These are phyloP conservation scores for Jaapia argillacea DNA, from an alignment of 768 basidiomycete genomes.

Conservation along the genomic window DNA sequence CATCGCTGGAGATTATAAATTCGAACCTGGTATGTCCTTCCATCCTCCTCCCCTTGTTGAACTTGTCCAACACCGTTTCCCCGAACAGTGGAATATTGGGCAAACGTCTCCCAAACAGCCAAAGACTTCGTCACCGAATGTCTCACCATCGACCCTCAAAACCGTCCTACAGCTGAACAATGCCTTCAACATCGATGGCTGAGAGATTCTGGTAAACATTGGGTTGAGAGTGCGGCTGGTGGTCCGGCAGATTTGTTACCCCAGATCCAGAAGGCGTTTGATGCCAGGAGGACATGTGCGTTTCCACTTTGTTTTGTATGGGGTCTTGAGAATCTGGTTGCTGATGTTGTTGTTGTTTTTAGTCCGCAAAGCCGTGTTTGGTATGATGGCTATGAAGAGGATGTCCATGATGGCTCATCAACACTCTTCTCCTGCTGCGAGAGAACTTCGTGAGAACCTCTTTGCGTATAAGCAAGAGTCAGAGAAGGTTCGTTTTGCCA, in stretches of 20 bases:
- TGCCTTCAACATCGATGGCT: slow-evolving; percentile 79
- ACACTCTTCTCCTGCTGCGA: slow-evolving; percentile 30
- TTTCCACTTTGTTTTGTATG: slow-evolving; percentile 9
- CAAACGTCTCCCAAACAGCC: slow-evolving; percentile 72
- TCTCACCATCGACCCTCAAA: slow-evolving; percentile 72
- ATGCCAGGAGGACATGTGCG: slow-evolving; percentile 81
- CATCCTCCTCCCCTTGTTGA: no score
- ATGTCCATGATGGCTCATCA: slow-evolving; percentile 50
- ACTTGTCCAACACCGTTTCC: no score
- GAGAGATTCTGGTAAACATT: slow-evolving; percentile 56
- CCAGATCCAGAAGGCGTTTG: slow-evolving; percentile 81
- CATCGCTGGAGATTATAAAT: slow-evolving; percentile 86
- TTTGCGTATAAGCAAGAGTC: slow-evolving; percentile 74
- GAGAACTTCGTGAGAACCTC: slow-evolving; percentile 47
- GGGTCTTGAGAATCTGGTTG: no score
- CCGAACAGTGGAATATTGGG: slow-evolving; percentile 72
- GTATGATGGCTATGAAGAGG: slow-evolving; percentile 78
- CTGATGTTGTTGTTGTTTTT: slow-evolving; percentile 5
- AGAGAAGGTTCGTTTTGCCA: slow-evolving; percentile 38
- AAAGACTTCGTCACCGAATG: slow-evolving; percentile 76
- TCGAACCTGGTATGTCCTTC: slow-evolving; percentile 47
- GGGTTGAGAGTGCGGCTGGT: slow-evolving; percentile 50
- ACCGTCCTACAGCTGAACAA: slow-evolving; percentile 71
- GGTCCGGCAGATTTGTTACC: slow-evolving; percentile 74
- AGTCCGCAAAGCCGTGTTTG: slow-evolving; percentile 86